Conservation (phyloP, 768 basidiomycete species). For the Ephemerocybe angulata region DNA sequence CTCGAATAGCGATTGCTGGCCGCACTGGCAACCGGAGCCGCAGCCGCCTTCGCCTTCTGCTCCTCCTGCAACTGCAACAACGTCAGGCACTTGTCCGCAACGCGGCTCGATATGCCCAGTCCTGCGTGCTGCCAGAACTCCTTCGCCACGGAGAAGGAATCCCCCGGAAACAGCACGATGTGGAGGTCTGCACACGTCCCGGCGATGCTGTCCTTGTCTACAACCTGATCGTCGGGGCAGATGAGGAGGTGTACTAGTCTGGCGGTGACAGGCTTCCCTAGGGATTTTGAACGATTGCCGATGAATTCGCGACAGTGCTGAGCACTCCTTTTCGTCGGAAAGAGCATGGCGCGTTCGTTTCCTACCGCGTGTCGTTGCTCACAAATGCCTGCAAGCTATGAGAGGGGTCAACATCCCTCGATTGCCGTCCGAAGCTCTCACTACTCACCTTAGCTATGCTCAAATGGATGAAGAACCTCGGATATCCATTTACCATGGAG, state of each 20-base stretch:
- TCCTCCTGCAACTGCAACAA: slow-evolving; percentile 51
- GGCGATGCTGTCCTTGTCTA: slow-evolving; percentile 22
- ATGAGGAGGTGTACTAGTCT: slow-evolving; percentile 71
- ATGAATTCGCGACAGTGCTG: slow-evolving; percentile 76
- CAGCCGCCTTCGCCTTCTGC: slow-evolving; percentile 30
- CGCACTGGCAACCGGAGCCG: neutral
- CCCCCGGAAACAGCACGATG: slow-evolving; percentile 72
- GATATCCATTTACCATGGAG: slow-evolving; percentile 86
- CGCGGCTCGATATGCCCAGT: slow-evolving; percentile 81
- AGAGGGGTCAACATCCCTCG: neutral
- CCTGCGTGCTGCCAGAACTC: slow-evolving; percentile 98
- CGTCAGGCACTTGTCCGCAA: slow-evolving; percentile 78
- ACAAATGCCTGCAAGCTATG: slow-evolving; percentile 74
- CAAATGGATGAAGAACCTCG: slow-evolving; percentile 89
- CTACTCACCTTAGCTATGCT: slow-evolving; percentile 74
- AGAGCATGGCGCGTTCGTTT: slow-evolving; percentile 75
- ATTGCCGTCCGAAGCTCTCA: neutral
- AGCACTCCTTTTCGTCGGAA: slow-evolving; percentile 69
- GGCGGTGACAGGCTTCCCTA: slow-evolving; percentile 43
- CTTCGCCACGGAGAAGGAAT: slow-evolving; percentile 64
- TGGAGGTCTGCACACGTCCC: slow-evolving; percentile 59
- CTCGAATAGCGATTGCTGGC: slow-evolving; percentile 22
- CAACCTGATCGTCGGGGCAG: slow-evolving; percentile 50
- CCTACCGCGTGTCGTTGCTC: slow-evolving; percentile 71
- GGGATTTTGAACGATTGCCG: slow-evolving; percentile 40